These are phyloP conservation scores for Diplodia corticola DNA, from an alignment of 2,329 filamentous ascomycete species.

Conservation along the genomic window DNA sequence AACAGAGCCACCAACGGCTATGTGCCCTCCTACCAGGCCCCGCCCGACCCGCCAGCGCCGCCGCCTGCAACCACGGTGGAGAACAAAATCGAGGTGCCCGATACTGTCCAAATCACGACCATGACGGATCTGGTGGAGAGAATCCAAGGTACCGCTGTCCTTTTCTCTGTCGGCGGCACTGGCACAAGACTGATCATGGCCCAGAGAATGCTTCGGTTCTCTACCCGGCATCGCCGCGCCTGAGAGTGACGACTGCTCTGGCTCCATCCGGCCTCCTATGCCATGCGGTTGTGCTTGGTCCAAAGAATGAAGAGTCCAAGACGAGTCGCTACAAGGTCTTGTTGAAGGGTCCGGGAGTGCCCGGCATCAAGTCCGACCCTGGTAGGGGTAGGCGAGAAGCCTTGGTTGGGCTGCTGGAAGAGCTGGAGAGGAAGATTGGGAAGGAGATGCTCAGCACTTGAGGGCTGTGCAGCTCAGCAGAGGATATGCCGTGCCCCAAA, in stretches of 20 bases:
- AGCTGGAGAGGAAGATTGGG: constrained; percentile 19
- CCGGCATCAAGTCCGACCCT: not conserved
- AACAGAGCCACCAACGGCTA: constrained; percentile 7
- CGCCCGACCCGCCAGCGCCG: constrained; percentile 4
- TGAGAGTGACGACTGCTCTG: constrained; percentile 18
- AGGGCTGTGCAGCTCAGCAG: not conserved
- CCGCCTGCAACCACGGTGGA: constrained; percentile 16
- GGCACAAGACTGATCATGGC: not conserved
- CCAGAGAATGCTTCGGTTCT: constrained; percentile 21
- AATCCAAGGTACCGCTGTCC: constrained; percentile 9
- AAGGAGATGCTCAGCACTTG: constrained; percentile 16
- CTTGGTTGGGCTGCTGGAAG: constrained; percentile 18
- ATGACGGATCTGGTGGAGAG: constrained; percentile 17
- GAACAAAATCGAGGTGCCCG: constrained; percentile 21
- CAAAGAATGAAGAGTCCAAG: constrained; percentile 21
- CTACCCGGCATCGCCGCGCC: constrained; percentile 8
- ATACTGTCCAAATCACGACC: constrained; percentile 14
- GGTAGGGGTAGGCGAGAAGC: constrained; percentile 12
- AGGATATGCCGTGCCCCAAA: not conserved
- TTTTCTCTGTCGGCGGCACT: too few species aligned
- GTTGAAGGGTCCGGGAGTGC: constrained; percentile 15
- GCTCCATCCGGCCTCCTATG: constrained; percentile 12
- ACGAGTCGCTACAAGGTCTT: constrained; percentile 19
- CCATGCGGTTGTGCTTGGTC: constrained; percentile 18
- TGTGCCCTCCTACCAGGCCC: constrained; percentile 8